Evolutionary conservation across 768 basidiomycete genomes (phyloP).

Genomic region (Tubosaeta sp.): DNA sequence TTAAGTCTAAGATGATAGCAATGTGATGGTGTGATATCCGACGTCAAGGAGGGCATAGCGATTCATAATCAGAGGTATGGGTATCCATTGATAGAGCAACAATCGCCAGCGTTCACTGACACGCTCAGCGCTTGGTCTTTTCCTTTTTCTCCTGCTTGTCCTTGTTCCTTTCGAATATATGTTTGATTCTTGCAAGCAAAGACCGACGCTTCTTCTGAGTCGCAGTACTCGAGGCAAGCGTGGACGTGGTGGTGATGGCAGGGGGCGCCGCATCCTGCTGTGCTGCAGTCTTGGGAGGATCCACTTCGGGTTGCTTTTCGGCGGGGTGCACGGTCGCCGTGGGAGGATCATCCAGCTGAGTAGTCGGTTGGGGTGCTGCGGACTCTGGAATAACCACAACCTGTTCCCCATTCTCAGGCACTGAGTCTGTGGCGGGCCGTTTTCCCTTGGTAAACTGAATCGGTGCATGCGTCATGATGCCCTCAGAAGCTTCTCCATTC

Average conservation of each 20-base stretch:
- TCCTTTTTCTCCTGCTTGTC: slow-evolving; percentile 36
- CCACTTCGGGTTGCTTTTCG: not conserved
- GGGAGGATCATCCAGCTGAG: not conserved
- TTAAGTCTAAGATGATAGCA: slow-evolving; percentile 14
- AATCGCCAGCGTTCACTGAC: not conserved
- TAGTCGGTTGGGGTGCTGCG: not conserved
- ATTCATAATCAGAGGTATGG: slow-evolving; percentile 10
- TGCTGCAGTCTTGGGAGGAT: not conserved
- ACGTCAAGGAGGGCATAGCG: slow-evolving; percentile 15
- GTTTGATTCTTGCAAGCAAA: slow-evolving; percentile 49
- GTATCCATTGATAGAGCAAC: slow-evolving; percentile 4
- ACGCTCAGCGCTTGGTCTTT: slow-evolving; percentile 20
- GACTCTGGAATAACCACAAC: not conserved
- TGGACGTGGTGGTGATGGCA: slow-evolving; percentile 14
- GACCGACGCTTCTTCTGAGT: slow-evolving; percentile 50
- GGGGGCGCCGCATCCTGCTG: slow-evolving; percentile 1
- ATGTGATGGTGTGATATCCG: slow-evolving; percentile 7
- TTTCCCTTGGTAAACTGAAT: slow-evolving; percentile 4
- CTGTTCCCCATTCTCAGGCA: slow-evolving; percentile 1
- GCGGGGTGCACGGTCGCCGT: not conserved
- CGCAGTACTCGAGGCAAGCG: slow-evolving; percentile 33
- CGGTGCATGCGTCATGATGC: slow-evolving; percentile 19
- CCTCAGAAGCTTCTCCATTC: slow-evolving; percentile 6
- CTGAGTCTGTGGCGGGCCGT: not conserved
- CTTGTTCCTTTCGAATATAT: slow-evolving; percentile 50